These are phyloP conservation scores for Plasmodium yoelii DNA, from an alignment of 169 alveolate genomes.

Conservation along the genomic window DNA sequence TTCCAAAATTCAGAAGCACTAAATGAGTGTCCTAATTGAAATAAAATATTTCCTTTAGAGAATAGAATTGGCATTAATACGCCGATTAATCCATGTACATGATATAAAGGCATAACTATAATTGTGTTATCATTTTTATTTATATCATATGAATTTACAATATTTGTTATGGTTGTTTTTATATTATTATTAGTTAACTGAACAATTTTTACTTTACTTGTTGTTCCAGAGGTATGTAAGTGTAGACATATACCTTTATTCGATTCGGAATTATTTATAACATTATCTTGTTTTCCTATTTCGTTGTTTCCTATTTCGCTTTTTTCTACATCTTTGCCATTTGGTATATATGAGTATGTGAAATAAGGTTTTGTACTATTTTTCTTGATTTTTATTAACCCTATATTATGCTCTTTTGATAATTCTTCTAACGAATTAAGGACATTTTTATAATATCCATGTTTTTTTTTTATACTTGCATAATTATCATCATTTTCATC, in stretches of 20 bases:
- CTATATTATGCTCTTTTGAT: constrained; percentile 36
- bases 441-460: constrained; percentile 65
- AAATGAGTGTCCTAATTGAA: constrained; percentile 65
- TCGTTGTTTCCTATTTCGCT: neutral
- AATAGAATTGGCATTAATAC: constrained; percentile 41
- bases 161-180: constrained; percentile 51
- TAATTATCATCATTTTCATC: constrained; percentile 42
- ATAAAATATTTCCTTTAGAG: constrained; percentile 65
- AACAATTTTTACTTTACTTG: constrained; percentile 72
- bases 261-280: neutral
- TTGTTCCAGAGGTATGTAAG: constrained; percentile 71
- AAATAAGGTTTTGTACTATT: constrained; percentile 42
- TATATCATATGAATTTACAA: constrained; percentile 35
- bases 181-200: constrained; percentile 66
- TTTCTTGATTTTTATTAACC: constrained; percentile 52
- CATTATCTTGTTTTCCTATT: neutral
- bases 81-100: constrained; percentile 76
- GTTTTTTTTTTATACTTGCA: constrained; percentile 35
- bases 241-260: constrained; percentile 40
- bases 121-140: constrained; percentile 64
- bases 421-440: constrained; percentile 33
- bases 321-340: neutral
- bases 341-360: constrained; percentile 39
- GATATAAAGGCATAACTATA: constrained; percentile 68
- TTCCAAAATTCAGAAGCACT: constrained; percentile 73